phyloP scores from a whole-genome alignment of 768 basidiomycete species.

The Tricholoma bakamatsutake region DNA sequence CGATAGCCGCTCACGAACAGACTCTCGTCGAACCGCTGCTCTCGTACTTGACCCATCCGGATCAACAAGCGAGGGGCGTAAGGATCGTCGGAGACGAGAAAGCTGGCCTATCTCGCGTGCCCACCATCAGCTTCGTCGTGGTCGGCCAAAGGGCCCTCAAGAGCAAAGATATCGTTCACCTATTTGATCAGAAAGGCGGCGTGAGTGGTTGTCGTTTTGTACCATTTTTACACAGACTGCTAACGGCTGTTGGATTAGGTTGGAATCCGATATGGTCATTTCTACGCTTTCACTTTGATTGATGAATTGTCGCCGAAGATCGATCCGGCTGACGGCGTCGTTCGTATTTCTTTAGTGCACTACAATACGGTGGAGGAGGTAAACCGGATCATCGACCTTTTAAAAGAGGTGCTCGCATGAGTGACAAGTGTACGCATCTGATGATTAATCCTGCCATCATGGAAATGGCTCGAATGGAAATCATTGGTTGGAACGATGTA shows the following conservation, averaged over 20 bases:
- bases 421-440: background rate
- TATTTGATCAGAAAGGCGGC: conserved; percentile 57
- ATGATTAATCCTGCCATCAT: background rate
- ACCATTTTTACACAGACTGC: background rate
- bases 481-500: too few species aligned
- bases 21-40: conserved; percentile 49
- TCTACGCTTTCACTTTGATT: conserved; percentile 67
- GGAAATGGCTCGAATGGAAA: background rate
- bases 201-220: conserved; percentile 34
- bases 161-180: conserved; percentile 58
- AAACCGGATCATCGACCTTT: conserved; percentile 45
- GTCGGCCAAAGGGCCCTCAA: conserved; percentile 47
- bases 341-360: conserved; percentile 73
- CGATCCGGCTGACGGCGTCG: conserved; percentile 58
- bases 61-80: conserved; percentile 52
- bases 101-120: conserved; percentile 39
- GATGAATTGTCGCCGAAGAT: conserved; percentile 47
- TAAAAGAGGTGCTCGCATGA: conserved; percentile 42
- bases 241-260: conserved; percentile 36
- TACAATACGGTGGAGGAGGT: conserved; percentile 77
- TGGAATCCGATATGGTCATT: conserved; percentile 75
- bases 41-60: conserved; percentile 43
- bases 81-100: conserved; percentile 60
- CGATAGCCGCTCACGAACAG: conserved; percentile 60
- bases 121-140: conserved; percentile 71